These are phyloP conservation scores for Albatrellus ellisii DNA, from an alignment of 768 basidiomycete species.

Conservation along the genomic window DNA sequence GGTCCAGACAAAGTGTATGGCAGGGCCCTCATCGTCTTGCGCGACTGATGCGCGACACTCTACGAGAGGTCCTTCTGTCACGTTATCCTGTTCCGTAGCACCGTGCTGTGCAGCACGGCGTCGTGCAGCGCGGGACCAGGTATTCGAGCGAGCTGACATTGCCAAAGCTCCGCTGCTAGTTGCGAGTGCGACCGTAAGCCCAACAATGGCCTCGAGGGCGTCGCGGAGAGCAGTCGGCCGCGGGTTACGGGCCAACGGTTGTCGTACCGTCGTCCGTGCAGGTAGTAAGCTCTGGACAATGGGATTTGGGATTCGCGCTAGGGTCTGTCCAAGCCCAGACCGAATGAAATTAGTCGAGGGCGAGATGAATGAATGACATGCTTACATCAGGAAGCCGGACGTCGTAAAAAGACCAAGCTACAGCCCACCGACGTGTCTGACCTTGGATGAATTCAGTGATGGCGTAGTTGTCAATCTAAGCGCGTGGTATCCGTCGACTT, in stretches of 20 bases:
- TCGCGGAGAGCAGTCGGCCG: constrained; percentile 16
- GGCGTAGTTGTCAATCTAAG: constrained; percentile 76
- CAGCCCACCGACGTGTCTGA: constrained; percentile 81
- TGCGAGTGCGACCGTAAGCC: constrained; percentile 10
- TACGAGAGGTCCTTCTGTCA: background rate
- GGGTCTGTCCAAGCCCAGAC: constrained; percentile 24
- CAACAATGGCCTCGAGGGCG: constrained; percentile 24
- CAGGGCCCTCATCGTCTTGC: constrained; percentile 3
- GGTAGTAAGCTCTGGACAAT: constrained; percentile 43
- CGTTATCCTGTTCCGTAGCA: constrained; percentile 2
- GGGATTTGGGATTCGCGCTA: constrained; percentile 26
- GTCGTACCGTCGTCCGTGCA: constrained; percentile 38
- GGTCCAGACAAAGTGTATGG: constrained; percentile 47
- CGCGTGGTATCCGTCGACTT: background rate
- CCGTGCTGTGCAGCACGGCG: constrained; percentile 28
- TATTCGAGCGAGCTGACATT: constrained; percentile 22
- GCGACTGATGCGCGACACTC: constrained; percentile 17
- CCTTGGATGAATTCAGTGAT: constrained; percentile 79
- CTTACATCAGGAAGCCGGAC: constrained; percentile 68
- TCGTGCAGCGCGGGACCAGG: constrained; percentile 61
- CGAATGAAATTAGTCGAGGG: constrained; percentile 19
- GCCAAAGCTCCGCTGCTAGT: background rate
- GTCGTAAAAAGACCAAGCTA: constrained; percentile 73
- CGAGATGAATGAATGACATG: constrained; percentile 6
- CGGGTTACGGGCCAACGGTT: constrained; percentile 19